Conservation (phyloP, 78 protist genomes). For the slime mould (Dictyostelium discoideum) region dicty_2.7 NC_007088.5:2738001-2738500, state of each 20-base stretch:
- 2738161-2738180: slow-evolving; percentile 90
- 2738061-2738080: slow-evolving; percentile 71
- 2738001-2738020: slow-evolving; percentile 50
- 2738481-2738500: neutral
- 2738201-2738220: slow-evolving; percentile 86
- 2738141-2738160: slow-evolving; percentile 49
- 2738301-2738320: neutral
- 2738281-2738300: neutral
- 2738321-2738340: neutral
- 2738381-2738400: neutral
- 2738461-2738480: slow-evolving; percentile 11
- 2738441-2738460: neutral
- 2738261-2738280: neutral
- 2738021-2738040: slow-evolving; percentile 85
- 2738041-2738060: slow-evolving; percentile 70
- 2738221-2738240: slow-evolving; percentile 91
- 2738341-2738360: neutral
- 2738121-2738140: slow-evolving; percentile 88
- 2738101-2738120: slow-evolving; percentile 72
- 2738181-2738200: slow-evolving; percentile 91
- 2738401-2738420: neutral
- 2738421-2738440: neutral
- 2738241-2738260: slow-evolving; percentile 51
- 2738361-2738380: neutral
- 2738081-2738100: slow-evolving; percentile 50